Evolutionary conservation across 768 basidiomycete genomes (phyloP), one percentile per base, ranked within the genome.

Genomic region (Inosperma sp.): DNA sequence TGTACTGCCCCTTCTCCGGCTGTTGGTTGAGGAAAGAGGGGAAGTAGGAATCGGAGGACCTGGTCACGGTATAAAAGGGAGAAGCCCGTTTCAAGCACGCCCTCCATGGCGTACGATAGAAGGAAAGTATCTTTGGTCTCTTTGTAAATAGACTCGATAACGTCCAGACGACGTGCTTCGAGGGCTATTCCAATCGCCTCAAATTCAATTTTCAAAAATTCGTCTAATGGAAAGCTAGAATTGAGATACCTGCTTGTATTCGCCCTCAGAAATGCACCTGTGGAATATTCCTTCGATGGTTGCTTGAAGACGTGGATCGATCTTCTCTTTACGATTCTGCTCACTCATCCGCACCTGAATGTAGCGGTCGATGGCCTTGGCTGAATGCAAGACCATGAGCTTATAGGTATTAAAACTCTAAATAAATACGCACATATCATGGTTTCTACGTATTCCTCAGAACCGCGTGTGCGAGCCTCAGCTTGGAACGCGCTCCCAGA

Each of bases 171-270:
- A 54, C 77, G 86, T 22, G 94, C 85, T 62, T 98, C 94, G 9
- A 99, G 78, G 4, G 95, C 95, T 60, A 99, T 89, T 19, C 96
- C 94, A 56, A 97, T 86, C 7, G 93, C 94, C 90, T 94, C 56
- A 10, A 33, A 52, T 27, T 21, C 16, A 16, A 19, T 23, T 42
- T 55, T 35, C 46, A 56, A 9, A 45, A 49, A 35, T 56, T 21
- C 12, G 45, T 45, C 54, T 52, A 62, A 52, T 43, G 34, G 48
- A 52, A 46, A 31, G 45, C n/a, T 26, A n/a, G 22, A 44, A 36
- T 10, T 21, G 21, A 62, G 72, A 51, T 33, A 88, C 93, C 74
- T 97, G 92, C 65, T 87, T 93, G 70, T 81, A 90, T 68, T 97
- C 93, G 48, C 87, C 86, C 53, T 95, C 92, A 7, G 83, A 76